Base-by-base conservation (phyloP, 148 eudicot genomes). In the Fagopyrum tataricum region DNA sequence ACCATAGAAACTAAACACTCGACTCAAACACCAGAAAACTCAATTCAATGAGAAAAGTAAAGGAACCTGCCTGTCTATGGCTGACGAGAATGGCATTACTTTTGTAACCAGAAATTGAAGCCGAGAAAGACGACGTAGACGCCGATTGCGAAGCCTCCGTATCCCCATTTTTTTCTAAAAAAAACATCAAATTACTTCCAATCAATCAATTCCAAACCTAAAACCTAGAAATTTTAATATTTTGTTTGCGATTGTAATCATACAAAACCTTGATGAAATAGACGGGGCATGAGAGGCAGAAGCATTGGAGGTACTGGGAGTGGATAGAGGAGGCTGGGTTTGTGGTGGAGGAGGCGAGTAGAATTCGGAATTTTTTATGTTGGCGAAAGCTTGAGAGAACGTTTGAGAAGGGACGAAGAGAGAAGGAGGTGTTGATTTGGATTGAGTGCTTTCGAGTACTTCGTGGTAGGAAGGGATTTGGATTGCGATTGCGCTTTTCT, bases 11-110 rank as follows among this genome's bases (percentile, higher is more conserved):
- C 6, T 12, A 7, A 24, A 14, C 5, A 9, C 14, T 66, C 44
- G 13, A 14, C 23, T 42, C 3, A 42, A 31, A 68, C 31, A 68
- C 5, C 3, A 43, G 24, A 11, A 46, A 44, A 44, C 2, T 23
- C 51, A 23, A 24, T 6, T 24, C 47, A 47, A 12, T 7, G 37
- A 70, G 37, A 47, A 70, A 8, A 23, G 4, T 37, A 44, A 21
- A 44, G 72, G 4, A 66, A 62, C 64, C 47, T 73, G 87, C 97
- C 97, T 90, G 96, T 78, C 96, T 88, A 62, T 92, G 80, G 82
- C 97, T 88, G 44, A 89, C 97, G 70, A 90, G 85, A 66, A 92
- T 90, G 8, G 93, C 90, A 80, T 90, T 92, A 55, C 85, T 87
- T 79, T 72, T 89, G 44, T 77, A 84, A 31, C 75, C 81, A 67